Conservation (phyloP, 179 eudicot species). For the Dionaea muscipula region DNA sequence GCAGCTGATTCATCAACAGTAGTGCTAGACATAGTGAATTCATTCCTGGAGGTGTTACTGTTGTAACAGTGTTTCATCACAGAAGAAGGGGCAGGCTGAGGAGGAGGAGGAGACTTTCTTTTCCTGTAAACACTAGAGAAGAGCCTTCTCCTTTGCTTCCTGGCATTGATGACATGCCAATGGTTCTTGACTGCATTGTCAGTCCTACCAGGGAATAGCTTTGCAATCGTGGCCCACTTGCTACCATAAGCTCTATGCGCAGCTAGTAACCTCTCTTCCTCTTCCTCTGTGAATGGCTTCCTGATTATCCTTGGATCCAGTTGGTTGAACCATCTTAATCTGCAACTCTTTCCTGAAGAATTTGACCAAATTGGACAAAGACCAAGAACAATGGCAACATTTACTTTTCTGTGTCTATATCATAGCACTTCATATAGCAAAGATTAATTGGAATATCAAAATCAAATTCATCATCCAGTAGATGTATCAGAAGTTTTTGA, state of each 20-base stretch:
- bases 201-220: constrained; percentile 54
- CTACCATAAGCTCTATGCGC: constrained; percentile 50
- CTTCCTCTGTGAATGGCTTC: constrained; percentile 41
- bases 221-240: constrained; percentile 65
- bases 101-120: constrained; percentile 15
- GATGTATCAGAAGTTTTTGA: too few relatives aligned
- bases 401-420: constrained; percentile 8
- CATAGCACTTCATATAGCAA: too few relatives aligned
- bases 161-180: constrained; percentile 64
- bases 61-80: not conserved
- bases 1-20: constrained; percentile 20
- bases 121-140: constrained; percentile 18
- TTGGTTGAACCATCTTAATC: constrained; percentile 73
- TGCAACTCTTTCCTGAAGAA: constrained; percentile 52
- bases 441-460: too few relatives aligned
- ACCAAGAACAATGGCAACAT: too few relatives aligned
- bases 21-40: constrained; percentile 8
- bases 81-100: not conserved
- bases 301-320: constrained; percentile 55
- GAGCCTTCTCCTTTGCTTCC: constrained; percentile 36
- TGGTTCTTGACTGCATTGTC: constrained; percentile 74
- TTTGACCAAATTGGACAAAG: too few relatives aligned
- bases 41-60: constrained; percentile 12
- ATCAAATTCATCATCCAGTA: too few relatives aligned
- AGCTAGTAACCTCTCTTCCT: constrained; percentile 39